These are phyloP conservation scores for Rhodotorula sp. DNA, from an alignment of 1,284 basidiomycete genomes.

Conservation along the genomic window DNA sequence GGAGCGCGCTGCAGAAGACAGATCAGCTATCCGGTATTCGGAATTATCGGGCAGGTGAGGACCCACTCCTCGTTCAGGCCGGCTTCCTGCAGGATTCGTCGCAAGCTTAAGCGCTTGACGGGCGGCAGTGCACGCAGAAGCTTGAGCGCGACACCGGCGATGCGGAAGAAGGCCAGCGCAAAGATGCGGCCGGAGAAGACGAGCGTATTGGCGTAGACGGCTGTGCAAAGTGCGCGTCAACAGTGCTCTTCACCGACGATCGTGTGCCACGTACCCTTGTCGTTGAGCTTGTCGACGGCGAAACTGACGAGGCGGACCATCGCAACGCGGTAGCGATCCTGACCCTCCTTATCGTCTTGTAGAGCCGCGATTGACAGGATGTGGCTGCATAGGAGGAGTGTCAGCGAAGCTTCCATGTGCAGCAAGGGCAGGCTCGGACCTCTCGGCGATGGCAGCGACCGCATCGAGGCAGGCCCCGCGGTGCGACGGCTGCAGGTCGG, in stretches of 20 bases:
- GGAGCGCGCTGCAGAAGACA: constrained; percentile 6
- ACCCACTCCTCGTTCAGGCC: constrained; percentile 36
- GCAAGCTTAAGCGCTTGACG: constrained; percentile 53
- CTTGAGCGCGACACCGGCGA: constrained; percentile 57
- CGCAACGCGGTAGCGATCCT: constrained; percentile 50
- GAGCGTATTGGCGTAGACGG: constrained; percentile 58
- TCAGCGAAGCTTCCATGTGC: not conserved
- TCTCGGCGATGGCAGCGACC: constrained; percentile 54
- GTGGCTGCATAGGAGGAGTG: constrained; percentile 43
- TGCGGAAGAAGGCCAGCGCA: constrained; percentile 57
- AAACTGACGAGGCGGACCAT: constrained; percentile 54
- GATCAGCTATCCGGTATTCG: too few relatives aligned
- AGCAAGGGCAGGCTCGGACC: constrained; percentile 41
- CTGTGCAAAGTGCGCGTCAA: constrained; percentile 19
- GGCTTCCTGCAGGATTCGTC: constrained; percentile 48
- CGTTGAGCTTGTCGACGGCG: constrained; percentile 57
- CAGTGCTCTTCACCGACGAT: not conserved
- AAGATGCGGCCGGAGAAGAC: constrained; percentile 56
- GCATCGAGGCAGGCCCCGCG: constrained; percentile 57
- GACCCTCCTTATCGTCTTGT: constrained; percentile 43
- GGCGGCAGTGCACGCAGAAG: constrained; percentile 54
- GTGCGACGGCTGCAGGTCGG: constrained; percentile 50
- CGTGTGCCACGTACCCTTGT: constrained; percentile 49
- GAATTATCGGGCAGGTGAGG: not conserved
- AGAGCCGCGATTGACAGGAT: constrained; percentile 52